Evolutionary conservation across 495 filamentous ascomycete genomes (phyloP).

Genomic region (Tuber microsphaerosporum): DNA sequence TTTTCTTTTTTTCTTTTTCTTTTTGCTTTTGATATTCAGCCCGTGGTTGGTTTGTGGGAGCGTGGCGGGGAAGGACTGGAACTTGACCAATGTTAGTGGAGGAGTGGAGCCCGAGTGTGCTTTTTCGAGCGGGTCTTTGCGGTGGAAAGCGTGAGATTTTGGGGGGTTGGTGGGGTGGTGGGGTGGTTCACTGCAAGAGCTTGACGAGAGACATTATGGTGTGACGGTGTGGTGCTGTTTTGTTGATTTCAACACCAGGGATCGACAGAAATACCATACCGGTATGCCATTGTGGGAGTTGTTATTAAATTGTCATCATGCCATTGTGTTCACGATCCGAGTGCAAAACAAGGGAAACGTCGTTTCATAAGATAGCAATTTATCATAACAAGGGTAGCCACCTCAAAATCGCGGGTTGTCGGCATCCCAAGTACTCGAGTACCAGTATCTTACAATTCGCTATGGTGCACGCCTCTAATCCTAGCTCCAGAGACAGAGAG

Average conservation of each 20-base stretch:
- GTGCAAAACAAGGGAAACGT: neutral
- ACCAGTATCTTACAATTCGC: too few species aligned
- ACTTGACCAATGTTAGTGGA: neutral
- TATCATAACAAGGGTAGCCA: neutral
- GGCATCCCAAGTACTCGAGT: too few species aligned
- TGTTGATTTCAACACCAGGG: neutral
- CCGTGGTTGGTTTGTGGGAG: neutral
- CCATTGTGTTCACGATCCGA: neutral
- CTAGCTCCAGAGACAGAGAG: too few species aligned
- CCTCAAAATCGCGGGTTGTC: too few species aligned
- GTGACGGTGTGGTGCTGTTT: neutral
- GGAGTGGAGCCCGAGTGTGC: neutral
- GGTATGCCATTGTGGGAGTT: neutral
- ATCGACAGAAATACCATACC: neutral
- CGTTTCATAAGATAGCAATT: neutral
- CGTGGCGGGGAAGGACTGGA: neutral
- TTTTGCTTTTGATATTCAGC: neutral
- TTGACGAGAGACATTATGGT: neutral
- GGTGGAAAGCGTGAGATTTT: neutral
- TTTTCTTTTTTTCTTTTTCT: neutral
- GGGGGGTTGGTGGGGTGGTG: neutral
- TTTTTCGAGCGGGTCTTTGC: neutral
- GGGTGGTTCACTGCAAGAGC: neutral
- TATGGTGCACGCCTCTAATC: too few species aligned
- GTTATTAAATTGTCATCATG: neutral